Conservation (phyloP, 345 rosid species). For the Gossypium mustelinum region DNA sequence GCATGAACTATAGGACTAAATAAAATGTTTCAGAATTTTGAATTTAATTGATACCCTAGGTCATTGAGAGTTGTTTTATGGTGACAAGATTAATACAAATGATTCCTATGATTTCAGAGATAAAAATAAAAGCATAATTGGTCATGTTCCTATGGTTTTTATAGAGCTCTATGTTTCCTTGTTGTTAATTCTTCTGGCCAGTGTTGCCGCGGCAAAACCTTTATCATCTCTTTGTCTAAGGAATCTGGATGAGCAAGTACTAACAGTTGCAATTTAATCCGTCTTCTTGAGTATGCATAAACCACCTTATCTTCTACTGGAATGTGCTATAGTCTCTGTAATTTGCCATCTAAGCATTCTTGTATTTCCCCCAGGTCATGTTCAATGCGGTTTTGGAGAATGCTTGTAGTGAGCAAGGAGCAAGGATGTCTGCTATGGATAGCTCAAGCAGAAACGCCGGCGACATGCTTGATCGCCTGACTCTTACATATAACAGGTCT, state of each 20-base stretch:
- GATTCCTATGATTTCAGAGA: not conserved
- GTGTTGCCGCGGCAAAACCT: not conserved
- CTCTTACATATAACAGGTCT: slow-evolving; percentile 76
- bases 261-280: not conserved
- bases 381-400: slow-evolving; percentile 96
- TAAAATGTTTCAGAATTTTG: not conserved
- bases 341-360: slow-evolving; percentile 4
- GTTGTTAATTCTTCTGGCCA: not conserved
- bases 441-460: slow-evolving; percentile 99
- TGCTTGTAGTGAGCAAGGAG: slow-evolving; percentile 80
- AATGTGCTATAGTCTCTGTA: not conserved
- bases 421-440: slow-evolving; percentile 95
- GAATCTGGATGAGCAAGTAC: not conserved
- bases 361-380: slow-evolving; percentile 44
- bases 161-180: not conserved
- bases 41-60: not conserved
- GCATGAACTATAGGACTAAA: not conserved
- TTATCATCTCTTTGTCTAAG: not conserved
- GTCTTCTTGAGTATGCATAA: not conserved
- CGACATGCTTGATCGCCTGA: slow-evolving; percentile 93
- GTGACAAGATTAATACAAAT: not conserved
- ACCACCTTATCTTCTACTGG: not conserved
- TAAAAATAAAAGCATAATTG: not conserved
- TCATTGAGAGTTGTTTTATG: not conserved
- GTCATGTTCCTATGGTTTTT: not conserved